phyloP scores from a whole-genome alignment of 2,329 filamentous ascomycete species.

The Epichloe amarillans region DNA sequence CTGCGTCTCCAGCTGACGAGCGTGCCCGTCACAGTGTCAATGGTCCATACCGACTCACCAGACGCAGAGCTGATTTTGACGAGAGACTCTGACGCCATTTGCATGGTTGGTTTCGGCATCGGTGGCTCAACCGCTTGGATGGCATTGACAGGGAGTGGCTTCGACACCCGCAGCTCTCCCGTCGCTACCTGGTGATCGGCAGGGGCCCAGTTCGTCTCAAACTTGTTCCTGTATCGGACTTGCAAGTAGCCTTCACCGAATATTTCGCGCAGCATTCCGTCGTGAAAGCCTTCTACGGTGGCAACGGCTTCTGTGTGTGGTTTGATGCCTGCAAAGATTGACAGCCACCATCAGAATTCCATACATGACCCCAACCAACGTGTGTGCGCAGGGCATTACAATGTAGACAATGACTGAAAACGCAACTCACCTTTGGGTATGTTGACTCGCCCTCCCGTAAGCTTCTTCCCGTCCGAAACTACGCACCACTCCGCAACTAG shows the following conservation, averaged over 20 bases:
- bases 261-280: conserved; percentile 11
- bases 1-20: conserved; percentile 28
- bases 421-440: conserved; percentile 27
- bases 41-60: conserved; percentile 26
- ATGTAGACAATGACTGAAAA: not conserved
- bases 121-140: conserved; percentile 8
- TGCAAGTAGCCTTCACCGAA: conserved; percentile 31
- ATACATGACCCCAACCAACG: not conserved
- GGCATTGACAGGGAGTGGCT: conserved; percentile 16
- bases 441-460: conserved; percentile 20
- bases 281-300: conserved; percentile 18
- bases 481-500: conserved; percentile 31
- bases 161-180: conserved; percentile 30
- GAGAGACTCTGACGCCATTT: conserved; percentile 5
- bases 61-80: conserved; percentile 23
- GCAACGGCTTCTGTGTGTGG: conserved; percentile 27
- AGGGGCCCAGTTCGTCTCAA: conserved; percentile 36
- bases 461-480: conserved; percentile 22
- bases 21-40: conserved; percentile 29
- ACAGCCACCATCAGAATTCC: not conserved
- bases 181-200: conserved; percentile 38
- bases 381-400: no score
- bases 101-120: conserved; percentile 13
- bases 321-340: conserved; percentile 21
- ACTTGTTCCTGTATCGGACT: conserved; percentile 30